Conservation (phyloP, 805 yeast genomes). For the Myxozyma sirexii region DNA sequence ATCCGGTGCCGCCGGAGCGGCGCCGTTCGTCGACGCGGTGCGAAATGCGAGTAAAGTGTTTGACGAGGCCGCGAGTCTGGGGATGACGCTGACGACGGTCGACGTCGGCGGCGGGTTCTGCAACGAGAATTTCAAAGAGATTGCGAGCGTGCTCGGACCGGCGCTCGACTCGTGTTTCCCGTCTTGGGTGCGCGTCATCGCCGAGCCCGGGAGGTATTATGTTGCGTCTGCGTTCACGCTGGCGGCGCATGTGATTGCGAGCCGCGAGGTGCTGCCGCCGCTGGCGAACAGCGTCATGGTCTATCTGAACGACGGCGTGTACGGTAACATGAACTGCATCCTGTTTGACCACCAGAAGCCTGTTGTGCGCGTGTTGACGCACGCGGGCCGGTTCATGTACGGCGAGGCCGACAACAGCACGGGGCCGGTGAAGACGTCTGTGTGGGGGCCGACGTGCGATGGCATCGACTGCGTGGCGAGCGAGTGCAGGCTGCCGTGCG, state of each 20-base stretch:
- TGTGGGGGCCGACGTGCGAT: conserved; percentile 99
- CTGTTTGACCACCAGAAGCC: conserved; percentile 89
- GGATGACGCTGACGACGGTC: conserved; percentile 57
- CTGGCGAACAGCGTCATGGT: conserved; percentile 59
- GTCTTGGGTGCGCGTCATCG: conserved; percentile 58
- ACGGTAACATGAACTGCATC: conserved; percentile 93
- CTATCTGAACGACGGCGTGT: conserved; percentile 92
- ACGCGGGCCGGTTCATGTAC: conserved; percentile 50
- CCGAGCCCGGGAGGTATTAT: conserved; percentile 93
- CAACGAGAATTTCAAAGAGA: conserved; percentile 57
- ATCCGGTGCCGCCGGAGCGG: conserved; percentile 68
- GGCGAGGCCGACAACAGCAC: conserved; percentile 24
- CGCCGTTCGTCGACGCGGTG: conserved; percentile 37
- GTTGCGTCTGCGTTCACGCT: conserved; percentile 83
- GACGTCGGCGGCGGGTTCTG: conserved; percentile 96
- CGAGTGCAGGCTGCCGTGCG: conserved; percentile 55
- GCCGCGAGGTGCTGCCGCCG: conserved; percentile 52
- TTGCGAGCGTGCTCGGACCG: conserved; percentile 58
- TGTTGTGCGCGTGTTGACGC: conserved; percentile 64
- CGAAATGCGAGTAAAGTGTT: conserved; percentile 71
- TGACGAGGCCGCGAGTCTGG: conserved; percentile 54
- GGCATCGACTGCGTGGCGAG: conserved; percentile 82
- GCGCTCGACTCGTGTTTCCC: conserved; percentile 68
- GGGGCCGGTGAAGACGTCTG: conserved; percentile 49
- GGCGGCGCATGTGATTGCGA: conserved; percentile 83